These are phyloP conservation scores for Macrophomina phaseolina DNA, from an alignment of 2,329 filamentous ascomycete species.

Conservation along the genomic window DNA sequence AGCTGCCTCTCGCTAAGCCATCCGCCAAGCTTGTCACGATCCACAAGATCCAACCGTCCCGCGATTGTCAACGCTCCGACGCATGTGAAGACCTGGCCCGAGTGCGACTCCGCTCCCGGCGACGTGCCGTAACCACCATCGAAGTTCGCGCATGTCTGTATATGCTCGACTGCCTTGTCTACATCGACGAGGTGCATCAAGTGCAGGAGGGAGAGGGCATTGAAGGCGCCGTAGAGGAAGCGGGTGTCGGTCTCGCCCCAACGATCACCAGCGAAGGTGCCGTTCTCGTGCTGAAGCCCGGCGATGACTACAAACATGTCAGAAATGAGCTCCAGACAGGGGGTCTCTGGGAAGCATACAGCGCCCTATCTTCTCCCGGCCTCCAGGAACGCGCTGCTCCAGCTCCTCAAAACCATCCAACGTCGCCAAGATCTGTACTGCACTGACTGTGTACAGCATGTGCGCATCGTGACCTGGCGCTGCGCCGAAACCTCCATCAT, in stretches of 20 bases:
- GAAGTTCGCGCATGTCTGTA: constrained; percentile 86
- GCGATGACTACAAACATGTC: constrained; percentile 68
- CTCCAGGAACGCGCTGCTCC: constrained; percentile 69
- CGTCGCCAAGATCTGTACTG: constrained; percentile 88
- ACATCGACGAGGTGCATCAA: constrained; percentile 77
- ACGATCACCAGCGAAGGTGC: constrained; percentile 91
- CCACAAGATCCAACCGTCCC: constrained; percentile 78
- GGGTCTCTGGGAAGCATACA: constrained; percentile 64
- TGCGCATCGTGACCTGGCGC: constrained; percentile 94
- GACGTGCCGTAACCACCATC: constrained; percentile 92
- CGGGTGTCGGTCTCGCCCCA: constrained; percentile 97
- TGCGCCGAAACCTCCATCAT: constrained; percentile 89
- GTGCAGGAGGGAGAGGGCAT: constrained; percentile 83
- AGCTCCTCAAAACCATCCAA: constrained; percentile 84
- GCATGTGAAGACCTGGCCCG: constrained; percentile 95
- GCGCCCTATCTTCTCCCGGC: constrained; percentile 74
- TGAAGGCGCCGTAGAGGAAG: constrained; percentile 89
- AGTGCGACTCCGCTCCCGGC: constrained; percentile 91
- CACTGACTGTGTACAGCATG: constrained; percentile 94
- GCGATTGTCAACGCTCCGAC: constrained; percentile 86
- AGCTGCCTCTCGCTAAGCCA: constrained; percentile 96
- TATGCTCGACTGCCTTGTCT: constrained; percentile 76
- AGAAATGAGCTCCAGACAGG: constrained; percentile 31
- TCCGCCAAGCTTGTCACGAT: constrained; percentile 79
- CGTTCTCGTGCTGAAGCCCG: constrained; percentile 75